phyloP scores from a whole-genome alignment of 2,329 filamentous ascomycete species.

The Venturia nashicola region DNA sequence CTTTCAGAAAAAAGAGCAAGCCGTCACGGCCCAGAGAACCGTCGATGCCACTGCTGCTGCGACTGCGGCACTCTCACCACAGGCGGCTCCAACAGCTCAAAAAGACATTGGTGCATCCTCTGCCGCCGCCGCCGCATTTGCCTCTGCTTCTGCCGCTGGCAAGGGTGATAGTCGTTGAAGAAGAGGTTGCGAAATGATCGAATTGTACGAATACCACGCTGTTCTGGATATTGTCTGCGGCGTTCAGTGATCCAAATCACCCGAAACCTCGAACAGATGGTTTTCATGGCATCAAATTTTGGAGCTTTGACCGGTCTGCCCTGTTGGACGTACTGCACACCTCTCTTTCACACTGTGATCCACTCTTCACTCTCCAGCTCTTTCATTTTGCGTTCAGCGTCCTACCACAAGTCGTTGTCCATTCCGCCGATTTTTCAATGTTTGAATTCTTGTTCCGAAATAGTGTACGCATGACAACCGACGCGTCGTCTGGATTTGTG shows the following conservation, averaged over 20 bases:
- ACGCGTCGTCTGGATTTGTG: not conserved
- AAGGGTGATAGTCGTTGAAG: not conserved
- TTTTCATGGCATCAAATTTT: not conserved
- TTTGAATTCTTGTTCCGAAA: not conserved
- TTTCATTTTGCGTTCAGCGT: not conserved
- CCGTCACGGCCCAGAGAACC: not conserved
- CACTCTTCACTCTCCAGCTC: not conserved
- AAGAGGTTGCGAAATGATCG: not conserved
- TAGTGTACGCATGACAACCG: not conserved
- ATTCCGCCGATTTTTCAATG: not conserved
- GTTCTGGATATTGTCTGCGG: not conserved
- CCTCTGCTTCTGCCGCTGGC: not conserved
- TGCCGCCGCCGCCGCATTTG: not conserved
- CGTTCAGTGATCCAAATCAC: not conserved
- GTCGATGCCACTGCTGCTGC: not conserved
- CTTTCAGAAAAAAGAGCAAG: not conserved
- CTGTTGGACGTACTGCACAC: not conserved
- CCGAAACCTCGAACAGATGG: not conserved
- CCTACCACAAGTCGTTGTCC: not conserved
- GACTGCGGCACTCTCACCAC: not conserved
- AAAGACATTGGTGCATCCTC: not conserved
- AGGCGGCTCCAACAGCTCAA: not conserved
- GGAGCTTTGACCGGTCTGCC: not conserved
- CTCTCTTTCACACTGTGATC: not conserved
- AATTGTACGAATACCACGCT: not conserved